Conservation (phyloP, 306 rosid species). For the Dalbergia cochinchinensis region DNA sequence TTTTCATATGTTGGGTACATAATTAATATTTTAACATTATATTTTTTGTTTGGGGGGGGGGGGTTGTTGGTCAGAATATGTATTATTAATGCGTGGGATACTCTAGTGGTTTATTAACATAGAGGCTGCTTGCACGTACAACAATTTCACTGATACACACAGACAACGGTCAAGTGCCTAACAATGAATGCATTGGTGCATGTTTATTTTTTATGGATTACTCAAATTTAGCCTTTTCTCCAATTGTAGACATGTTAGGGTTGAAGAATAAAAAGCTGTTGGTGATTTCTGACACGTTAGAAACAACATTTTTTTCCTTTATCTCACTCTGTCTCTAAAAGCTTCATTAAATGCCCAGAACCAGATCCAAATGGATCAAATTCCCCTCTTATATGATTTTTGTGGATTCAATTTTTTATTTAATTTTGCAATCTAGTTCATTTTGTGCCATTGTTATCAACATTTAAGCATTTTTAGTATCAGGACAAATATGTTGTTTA, state of each 20-base stretch:
- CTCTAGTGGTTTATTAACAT: not conserved
- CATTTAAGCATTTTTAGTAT: slow-evolving; percentile 17
- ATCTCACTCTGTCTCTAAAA: not conserved
- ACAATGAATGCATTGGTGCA: not conserved
- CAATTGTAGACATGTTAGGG: not conserved
- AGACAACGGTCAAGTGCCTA: slow-evolving; percentile 14
- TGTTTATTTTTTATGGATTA: slow-evolving; percentile 4
- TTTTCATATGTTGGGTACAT: not conserved
- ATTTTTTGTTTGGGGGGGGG: not conserved
- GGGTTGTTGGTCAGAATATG: slow-evolving; percentile 10
- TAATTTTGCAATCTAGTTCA: not conserved
- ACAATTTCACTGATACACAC: not conserved
- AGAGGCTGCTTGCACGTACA: not conserved
- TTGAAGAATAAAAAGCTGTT: not conserved
- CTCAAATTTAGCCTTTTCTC: not conserved
- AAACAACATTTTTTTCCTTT: not conserved
- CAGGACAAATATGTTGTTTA: not conserved
- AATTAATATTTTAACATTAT: slow-evolving; percentile 1
- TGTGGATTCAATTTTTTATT: not conserved
- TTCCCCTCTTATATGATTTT: not conserved
- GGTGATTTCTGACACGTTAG: not conserved
- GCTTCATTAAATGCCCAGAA: not conserved
- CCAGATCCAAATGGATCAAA: slow-evolving; percentile 1
- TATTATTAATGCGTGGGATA: slow-evolving; percentile 13
- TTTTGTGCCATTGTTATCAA: not conserved